Evolutionary conservation across 2,329 filamentous ascomycete species (phyloP), one percentile per base, ranked within the genome.

Genomic region (Claviceps capensis): DNA sequence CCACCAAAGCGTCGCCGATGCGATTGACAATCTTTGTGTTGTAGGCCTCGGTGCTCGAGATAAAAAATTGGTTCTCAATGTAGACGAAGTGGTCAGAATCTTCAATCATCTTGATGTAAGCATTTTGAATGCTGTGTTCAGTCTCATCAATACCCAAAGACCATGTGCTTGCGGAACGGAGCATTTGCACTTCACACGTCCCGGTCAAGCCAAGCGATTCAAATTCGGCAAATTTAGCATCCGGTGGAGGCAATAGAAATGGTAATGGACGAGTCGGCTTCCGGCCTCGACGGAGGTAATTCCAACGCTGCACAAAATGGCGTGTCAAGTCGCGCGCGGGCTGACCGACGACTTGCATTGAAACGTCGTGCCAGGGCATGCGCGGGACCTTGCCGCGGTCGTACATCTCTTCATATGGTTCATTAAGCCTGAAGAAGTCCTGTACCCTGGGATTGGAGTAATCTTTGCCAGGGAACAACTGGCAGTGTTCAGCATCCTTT

Each of bases 331-430:
- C 93, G 58, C 93, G 81, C 13, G 93, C 91, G 2, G 93, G 93
- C 65, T 97, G 93, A 4, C 93, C 93, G 44, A 97, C 89, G 43
- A 98, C 84, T 67, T 97, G 93, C 93, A 98, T 97, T 2, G 85
- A 82, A 56, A 98, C 89, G 66, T 98, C 93, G 62, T 98, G 93
- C 93, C 93, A 98, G 1, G 93, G 91, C 93, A 97, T 98, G 55
- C 93, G 77, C 1, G 93, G 89, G 17, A 91, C 79, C 64, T 86
- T 86, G 54, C 81, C 85, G 52, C 93, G 84, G 67, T 97, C 88
- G 62, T 97, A 98, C 93, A 97, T 97, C 67, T 98, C 93, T 63
- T 95, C 93, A 62, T 97, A 97, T 1, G 93, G 93, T 65, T 94
- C 88, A 63, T 93, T 85, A 26, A 98, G 78, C 53, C 83, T 82